Conservation (phyloP, 768 basidiomycete genomes). For the Roridomyces roridus region DNA sequence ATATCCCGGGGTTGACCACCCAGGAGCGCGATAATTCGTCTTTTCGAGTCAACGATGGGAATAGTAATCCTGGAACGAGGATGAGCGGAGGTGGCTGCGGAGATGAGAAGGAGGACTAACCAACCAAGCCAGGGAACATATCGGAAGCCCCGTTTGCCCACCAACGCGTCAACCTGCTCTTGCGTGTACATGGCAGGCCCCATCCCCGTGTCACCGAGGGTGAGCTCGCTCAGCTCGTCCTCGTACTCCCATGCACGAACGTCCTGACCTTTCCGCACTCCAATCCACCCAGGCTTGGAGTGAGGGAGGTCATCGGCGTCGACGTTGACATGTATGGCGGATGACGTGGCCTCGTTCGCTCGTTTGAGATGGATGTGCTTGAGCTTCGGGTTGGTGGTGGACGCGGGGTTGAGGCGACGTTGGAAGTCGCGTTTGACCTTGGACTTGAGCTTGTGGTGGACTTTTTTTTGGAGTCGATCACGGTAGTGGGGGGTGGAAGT, state of each 20-base stretch:
- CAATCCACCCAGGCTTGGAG: slow-evolving; percentile 13
- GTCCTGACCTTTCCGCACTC: background rate
- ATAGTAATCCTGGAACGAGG: background rate
- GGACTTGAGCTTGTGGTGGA: background rate
- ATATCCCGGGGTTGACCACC: too few species aligned
- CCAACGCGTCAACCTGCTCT: too few species aligned
- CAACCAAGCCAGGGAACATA: too few species aligned
- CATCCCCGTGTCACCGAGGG: too few species aligned
- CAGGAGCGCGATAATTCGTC: too few species aligned
- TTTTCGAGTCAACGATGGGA: background rate
- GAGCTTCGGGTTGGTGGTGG: background rate
- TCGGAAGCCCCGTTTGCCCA: too few species aligned
- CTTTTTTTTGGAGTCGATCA: background rate
- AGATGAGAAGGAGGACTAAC: too few species aligned
- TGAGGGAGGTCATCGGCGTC: slow-evolving; percentile 5
- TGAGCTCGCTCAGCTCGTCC: too few species aligned
- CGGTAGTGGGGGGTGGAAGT: background rate
- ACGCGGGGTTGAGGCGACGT: background rate
- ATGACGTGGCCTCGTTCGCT: background rate
- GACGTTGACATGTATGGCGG: background rate
- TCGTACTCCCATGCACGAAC: too few species aligned
- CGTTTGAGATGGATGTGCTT: background rate
- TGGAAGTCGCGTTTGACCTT: background rate
- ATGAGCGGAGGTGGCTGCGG: too few species aligned
- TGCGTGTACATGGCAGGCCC: too few species aligned